These are phyloP conservation scores for Passiflora organensis DNA, from an alignment of 345 rosid genomes.

Conservation along the genomic window DNA sequence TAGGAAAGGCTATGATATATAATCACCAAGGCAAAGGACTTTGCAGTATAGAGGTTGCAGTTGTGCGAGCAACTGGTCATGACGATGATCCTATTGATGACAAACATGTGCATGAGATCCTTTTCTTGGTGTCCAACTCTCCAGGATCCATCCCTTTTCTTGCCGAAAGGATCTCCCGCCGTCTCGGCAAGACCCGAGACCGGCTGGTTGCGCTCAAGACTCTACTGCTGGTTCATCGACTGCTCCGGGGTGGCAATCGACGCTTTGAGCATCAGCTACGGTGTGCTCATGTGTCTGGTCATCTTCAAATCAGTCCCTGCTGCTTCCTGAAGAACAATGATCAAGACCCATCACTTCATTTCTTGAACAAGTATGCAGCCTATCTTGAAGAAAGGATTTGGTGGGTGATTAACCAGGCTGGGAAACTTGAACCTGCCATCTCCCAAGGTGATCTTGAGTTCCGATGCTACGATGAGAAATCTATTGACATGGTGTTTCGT, in stretches of 20 bases:
- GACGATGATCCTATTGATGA: slow-evolving; percentile 54
- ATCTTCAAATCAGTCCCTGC: slow-evolving; percentile 53
- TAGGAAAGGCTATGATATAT: slow-evolving; percentile 65
- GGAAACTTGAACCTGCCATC: slow-evolving; percentile 72
- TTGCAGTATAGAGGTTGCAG: slow-evolving; percentile 63
- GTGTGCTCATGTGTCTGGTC: slow-evolving; percentile 53
- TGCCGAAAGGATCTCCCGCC: slow-evolving; percentile 66
- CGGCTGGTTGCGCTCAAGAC: slow-evolving; percentile 68
- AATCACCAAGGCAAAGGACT: slow-evolving; percentile 41
- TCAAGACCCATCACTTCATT: slow-evolving; percentile 24
- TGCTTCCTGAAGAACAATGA: slow-evolving; percentile 25
- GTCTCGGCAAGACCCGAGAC: slow-evolving; percentile 66
- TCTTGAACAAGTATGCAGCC: slow-evolving; percentile 54
- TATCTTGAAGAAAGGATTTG: slow-evolving; percentile 76
- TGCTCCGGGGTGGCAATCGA: slow-evolving; percentile 79
- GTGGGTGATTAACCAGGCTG: slow-evolving; percentile 76
- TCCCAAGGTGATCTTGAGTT: slow-evolving; percentile 33
- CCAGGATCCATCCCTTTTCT: slow-evolving; percentile 66
- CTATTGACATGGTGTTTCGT: slow-evolving; percentile 50
- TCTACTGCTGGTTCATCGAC: slow-evolving; percentile 67
- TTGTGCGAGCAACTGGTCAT: slow-evolving; percentile 75
- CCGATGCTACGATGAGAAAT: slow-evolving; percentile 42
- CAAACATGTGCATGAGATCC: slow-evolving; percentile 74
- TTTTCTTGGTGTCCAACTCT: slow-evolving; percentile 66
- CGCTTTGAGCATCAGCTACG: slow-evolving; percentile 62